Evolutionary conservation across 495 filamentous ascomycete species (phyloP).

Genomic region (Penicillium fimorum): DNA sequence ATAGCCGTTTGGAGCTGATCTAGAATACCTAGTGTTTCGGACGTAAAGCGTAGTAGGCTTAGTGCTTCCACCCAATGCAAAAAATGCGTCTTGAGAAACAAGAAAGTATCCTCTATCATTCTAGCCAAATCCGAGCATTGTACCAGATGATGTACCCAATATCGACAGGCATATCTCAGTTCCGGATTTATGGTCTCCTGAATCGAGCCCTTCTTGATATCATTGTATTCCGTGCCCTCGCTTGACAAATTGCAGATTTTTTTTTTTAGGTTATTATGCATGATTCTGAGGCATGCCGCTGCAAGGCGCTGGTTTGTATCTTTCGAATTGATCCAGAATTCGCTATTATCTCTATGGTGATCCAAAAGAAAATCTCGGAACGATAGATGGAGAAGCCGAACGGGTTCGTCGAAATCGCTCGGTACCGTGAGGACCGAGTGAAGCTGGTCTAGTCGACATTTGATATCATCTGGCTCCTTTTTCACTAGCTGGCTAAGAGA

Average conservation of each 20-base stretch:
- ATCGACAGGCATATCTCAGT: background rate
- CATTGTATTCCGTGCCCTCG: background rate
- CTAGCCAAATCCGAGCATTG: background rate
- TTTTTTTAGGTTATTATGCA: background rate
- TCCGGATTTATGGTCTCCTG: background rate
- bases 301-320: background rate
- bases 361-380: slow-evolving; percentile 29
- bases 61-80: slow-evolving; percentile 21
- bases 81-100: background rate
- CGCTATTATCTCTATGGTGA: background rate
- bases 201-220: background rate
- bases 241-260: background rate
- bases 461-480: slow-evolving; percentile 7
- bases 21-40: background rate
- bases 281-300: background rate
- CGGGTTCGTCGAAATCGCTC: slow-evolving; percentile 4
- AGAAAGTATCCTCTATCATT: background rate
- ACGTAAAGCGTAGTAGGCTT: slow-evolving; percentile 19
- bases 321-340: background rate
- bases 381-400: slow-evolving; percentile 26
- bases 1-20: background rate
- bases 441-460: slow-evolving; percentile 14
- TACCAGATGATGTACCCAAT: background rate
- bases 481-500: slow-evolving; percentile 15
- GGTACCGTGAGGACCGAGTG: slow-evolving; percentile 25